Evolutionary conservation across 164 flowering plant species (phyloP).

Genomic region (Macadamia integrifolia): DNA sequence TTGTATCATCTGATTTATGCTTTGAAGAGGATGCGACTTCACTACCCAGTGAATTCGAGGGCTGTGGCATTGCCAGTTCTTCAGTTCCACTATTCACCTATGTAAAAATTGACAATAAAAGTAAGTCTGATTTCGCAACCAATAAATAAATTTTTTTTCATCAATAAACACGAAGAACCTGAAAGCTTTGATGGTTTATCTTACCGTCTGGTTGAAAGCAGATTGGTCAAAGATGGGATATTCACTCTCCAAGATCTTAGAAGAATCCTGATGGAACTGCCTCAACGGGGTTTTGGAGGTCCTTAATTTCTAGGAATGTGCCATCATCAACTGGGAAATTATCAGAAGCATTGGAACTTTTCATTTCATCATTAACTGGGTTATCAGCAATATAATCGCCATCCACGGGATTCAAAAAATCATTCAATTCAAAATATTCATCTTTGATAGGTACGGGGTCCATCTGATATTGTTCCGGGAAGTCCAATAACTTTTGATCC

Average conservation of each 20-base stretch:
- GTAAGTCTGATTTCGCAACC: neutral
- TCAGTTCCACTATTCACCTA: constrained; percentile 18
- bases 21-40: constrained; percentile 40
- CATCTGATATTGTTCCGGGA: constrained; percentile 7
- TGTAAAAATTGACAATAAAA: neutral
- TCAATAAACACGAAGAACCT: neutral
- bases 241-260: neutral
- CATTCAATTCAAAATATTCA: constrained; percentile 18
- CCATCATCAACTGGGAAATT: constrained; percentile 25
- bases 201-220: constrained; percentile 26
- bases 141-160: neutral
- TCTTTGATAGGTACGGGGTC: constrained; percentile 8
- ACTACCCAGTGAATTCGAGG: constrained; percentile 10
- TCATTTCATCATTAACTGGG: constrained; percentile 20
- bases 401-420: constrained; percentile 20
- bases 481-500: constrained; percentile 5
- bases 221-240: constrained; percentile 15
- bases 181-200: neutral
- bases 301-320: constrained; percentile 37
- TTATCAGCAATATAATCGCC: constrained; percentile 3
- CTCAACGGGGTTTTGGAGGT: constrained; percentile 29
- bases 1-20: constrained; percentile 20
- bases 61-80: constrained; percentile 7
- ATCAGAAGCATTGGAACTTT: constrained; percentile 23
- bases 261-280: constrained; percentile 15